These are phyloP conservation scores for Cryphonectria parasitica DNA, from an alignment of 2,329 filamentous ascomycete genomes.

Conservation along the genomic window DNA sequence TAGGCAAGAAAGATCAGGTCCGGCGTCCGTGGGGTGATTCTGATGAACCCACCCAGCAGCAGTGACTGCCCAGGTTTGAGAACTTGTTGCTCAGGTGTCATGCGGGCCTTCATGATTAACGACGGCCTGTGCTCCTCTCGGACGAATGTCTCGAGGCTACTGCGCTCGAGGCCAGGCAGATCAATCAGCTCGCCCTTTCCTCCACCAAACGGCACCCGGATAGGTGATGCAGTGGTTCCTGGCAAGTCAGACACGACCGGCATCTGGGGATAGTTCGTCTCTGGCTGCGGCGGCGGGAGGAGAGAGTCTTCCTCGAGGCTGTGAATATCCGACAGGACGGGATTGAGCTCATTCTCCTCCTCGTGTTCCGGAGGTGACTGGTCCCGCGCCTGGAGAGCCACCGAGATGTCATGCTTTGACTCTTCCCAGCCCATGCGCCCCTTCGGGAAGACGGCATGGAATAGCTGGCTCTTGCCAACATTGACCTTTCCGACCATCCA, in stretches of 20 bases:
- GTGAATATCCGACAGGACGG: constrained; percentile 28
- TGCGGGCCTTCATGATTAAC: constrained; percentile 78
- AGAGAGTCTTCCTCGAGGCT: constrained; percentile 55
- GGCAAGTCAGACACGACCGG: constrained; percentile 85
- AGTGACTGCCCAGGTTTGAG: constrained; percentile 80
- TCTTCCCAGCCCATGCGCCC: constrained; percentile 54
- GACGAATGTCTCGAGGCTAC: constrained; percentile 73
- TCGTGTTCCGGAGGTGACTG: constrained; percentile 37
- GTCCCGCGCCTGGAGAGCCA: constrained; percentile 36
- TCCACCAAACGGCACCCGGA: constrained; percentile 86
- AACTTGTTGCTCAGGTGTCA: constrained; percentile 72
- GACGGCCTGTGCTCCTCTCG: constrained; percentile 65
- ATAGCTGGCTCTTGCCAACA: constrained; percentile 93
- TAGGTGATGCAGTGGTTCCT: constrained; percentile 93
- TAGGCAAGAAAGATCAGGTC: constrained; percentile 75
- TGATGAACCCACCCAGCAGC: constrained; percentile 81
- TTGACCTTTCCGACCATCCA: constrained; percentile 99
- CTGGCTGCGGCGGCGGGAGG: constrained; percentile 75
- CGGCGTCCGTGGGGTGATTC: constrained; percentile 76
- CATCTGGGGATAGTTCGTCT: constrained; percentile 79
- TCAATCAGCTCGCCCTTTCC: constrained; percentile 91
- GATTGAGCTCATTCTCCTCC: neutral
- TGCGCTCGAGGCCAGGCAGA: constrained; percentile 81
- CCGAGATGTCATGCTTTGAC: constrained; percentile 43
- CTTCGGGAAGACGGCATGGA: constrained; percentile 85